Evolutionary conservation across 192 early-diverging fungal species (phyloP), one percentile per base, ranked within the genome.

Genomic region (Physocladia obscura): DNA sequence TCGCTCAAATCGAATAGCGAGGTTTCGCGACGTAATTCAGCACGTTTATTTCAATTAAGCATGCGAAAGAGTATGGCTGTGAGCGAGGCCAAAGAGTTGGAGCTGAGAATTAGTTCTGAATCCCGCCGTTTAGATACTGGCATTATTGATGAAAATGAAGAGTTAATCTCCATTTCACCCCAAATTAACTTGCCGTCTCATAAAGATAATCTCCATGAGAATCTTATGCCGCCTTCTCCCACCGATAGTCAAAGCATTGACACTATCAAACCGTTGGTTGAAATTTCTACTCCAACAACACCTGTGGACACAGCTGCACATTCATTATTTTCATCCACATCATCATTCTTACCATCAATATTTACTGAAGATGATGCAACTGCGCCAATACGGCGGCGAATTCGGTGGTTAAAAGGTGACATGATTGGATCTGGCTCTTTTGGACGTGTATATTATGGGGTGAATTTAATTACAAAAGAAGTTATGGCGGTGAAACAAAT

Each of bases 391-490:
- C 70, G 58, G 6, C 11, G 50, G 22, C 36, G 27, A 17, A 59
- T 77, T 31, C 62, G 59, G 35, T 98, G 95, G 94, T 88, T 92
- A 58, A 88, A 92, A 76, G 95, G 95, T 4, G 84, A 88, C 26
- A 82, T 92, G 26, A 96, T 98, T 74, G 95, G 94, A 4, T 79
- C 88, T 62, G 95, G 95, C 6, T 89, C 91, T 6, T 98, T 98
- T 84, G 94, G 92, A n/a, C 88, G 85, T 49, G 95, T 98, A 21
- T 98, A 90, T 61, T 84, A 92, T 57, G 95, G 91, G 1, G 84
- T 94, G 69, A 93, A 96, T 77, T 76, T 91, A 30, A 79, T 85
- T 29, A 92, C 85, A 3, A 90, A 92, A 3, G 93, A 87, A 40
- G 79, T 98, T 17, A 95, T 79, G 78, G 78, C 78, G 4, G 78